Base-by-base conservation (phyloP, 2,329 filamentous ascomycete genomes). In the Aspergillus awamori region DNA sequence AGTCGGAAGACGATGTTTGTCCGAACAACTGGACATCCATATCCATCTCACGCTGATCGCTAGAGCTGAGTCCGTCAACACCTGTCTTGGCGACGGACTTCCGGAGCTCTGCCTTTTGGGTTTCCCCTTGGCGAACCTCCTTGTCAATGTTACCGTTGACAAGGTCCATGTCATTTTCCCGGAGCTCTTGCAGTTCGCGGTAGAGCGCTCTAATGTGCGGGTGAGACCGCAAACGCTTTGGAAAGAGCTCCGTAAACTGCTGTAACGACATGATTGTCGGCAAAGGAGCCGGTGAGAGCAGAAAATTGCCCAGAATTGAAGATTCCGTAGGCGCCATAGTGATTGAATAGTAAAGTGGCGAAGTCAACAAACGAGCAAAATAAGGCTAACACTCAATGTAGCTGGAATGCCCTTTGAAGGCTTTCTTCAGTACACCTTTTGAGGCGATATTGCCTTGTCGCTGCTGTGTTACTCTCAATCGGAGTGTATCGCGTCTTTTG, bases 211-310 rank as follows among this genome's bases (percentile, higher is more conserved):
- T 86, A 52, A 94, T 83, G 59, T 89, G 87, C 0, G 89, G 85
- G 51, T 88, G 89, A 24, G 83, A 80, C 61, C 88, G 89, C 53
- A 88, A 81, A 41, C 85, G 77, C 54, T 83, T 85, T 10, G 92
- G 92, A 71, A 96, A 95, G 45, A 94, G 83, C 28, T 88, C 83
- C 47, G 86, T 87, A 80, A 96, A 96, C 66, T 92, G 86, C 60
- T 87, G 83, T 51, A 93, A 83, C 7, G 91, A 88, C 67, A 93
- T 81, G 71, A 93, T 85, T 65, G 89, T 85, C 45, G 90, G 88
- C 39, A 96, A 82, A 28, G 89, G 84, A 7, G 92, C 88, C 11
- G 92, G 90, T 30, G 89, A 83, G 38, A 96, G 84, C 61, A 96
- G 86, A 74, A 94, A 96, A 76, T 89, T 89, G 70, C 83, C 83